A percentile compares a stretch with the other conserved stretches of the same genome.
Evolutionary conservation across 2,329 filamentous ascomycete species (phyloP).

Genomic region (Trematosphaeria pertusa): DNA sequence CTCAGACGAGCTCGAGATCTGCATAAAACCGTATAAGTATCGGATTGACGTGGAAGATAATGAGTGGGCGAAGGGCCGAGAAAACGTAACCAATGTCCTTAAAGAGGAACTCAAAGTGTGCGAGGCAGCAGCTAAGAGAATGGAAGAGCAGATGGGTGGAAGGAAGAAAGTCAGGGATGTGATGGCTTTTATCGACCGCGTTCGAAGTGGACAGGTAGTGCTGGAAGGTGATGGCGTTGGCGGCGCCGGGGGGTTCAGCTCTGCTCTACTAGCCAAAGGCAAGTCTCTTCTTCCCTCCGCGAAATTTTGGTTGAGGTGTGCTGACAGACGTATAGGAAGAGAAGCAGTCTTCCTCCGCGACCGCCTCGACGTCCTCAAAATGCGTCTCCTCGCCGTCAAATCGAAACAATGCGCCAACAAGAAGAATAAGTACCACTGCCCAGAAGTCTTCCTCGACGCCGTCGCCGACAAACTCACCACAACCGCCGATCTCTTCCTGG

Average conservation of each 20-base stretch:
- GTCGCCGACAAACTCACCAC: slow-evolving; percentile 93
- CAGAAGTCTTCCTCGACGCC: slow-evolving; percentile 96
- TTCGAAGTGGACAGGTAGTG: slow-evolving; percentile 81
- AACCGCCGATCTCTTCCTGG: slow-evolving; percentile 94
- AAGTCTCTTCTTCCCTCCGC: slow-evolving; percentile 35
- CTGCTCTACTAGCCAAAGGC: slow-evolving; percentile 84
- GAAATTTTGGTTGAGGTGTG: no score
- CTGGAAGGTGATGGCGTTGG: slow-evolving; percentile 83
- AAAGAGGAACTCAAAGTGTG: slow-evolving; percentile 87
- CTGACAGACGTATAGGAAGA: no score
- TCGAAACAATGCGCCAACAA: slow-evolving; percentile 84
- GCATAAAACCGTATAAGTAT: slow-evolving; percentile 98
- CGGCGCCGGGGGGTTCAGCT: slow-evolving; percentile 92
- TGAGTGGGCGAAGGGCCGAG: slow-evolving; percentile 86
- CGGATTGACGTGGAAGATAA: slow-evolving; percentile 92
- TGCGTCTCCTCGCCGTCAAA: slow-evolving; percentile 86
- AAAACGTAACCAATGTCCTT: slow-evolving; percentile 80
- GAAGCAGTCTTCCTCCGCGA: slow-evolving; percentile 95
- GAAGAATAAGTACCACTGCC: slow-evolving; percentile 95
- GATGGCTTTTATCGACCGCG: slow-evolving; percentile 87
- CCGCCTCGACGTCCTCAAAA: slow-evolving; percentile 85
- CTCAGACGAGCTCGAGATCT: slow-evolving; percentile 97
- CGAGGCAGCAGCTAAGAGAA: slow-evolving; percentile 75
- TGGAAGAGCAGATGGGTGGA: slow-evolving; percentile 81
- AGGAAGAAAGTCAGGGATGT: slow-evolving; percentile 88